Conservation (phyloP, 352 stramenopile genomes). For the Phytophthora agathidicida region DNA sequence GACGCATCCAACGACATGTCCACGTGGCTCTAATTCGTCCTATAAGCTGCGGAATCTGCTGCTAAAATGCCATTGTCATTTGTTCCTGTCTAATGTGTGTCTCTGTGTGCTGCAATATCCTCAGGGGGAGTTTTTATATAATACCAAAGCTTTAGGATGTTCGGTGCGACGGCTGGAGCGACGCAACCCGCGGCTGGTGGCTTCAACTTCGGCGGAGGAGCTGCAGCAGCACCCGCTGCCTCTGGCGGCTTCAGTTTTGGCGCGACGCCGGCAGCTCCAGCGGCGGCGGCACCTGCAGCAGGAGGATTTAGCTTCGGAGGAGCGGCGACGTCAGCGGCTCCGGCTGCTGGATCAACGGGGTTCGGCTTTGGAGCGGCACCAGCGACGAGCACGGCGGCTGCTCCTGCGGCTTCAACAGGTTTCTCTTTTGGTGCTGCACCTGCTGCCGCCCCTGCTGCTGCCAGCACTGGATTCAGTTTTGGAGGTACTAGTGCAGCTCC, state of each 20-base stretch:
- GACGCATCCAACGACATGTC: background rate
- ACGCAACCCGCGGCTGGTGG: conserved; percentile 32
- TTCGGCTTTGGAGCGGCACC: conserved; percentile 44
- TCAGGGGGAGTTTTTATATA: conserved; percentile 11
- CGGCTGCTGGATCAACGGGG: conserved; percentile 29
- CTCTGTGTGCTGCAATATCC: conserved; percentile 18
- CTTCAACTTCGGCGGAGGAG: conserved; percentile 55
- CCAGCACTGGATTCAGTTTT: conserved; percentile 46
- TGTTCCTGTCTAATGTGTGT: background rate
- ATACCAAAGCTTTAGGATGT: conserved; percentile 38
- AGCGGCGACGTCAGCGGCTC: conserved; percentile 15
- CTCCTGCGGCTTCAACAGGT: conserved; percentile 33
- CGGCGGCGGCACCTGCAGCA: conserved; percentile 15
- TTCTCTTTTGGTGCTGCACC: conserved; percentile 61
- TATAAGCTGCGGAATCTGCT: conserved; percentile 9
- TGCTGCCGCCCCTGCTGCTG: conserved; percentile 27
- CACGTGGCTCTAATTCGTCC: background rate
- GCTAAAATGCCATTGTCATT: background rate
- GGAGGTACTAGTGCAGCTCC: conserved; percentile 32
- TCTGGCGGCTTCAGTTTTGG: conserved; percentile 39
- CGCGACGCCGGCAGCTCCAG: conserved; percentile 18
- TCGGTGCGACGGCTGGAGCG: conserved; percentile 47
- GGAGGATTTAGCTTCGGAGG: conserved; percentile 41
- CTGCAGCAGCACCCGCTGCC: conserved; percentile 17
- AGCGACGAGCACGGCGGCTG: conserved; percentile 5